A percentile compares a stretch with the other conserved stretches of the same genome.
phyloP scores from a whole-genome alignment of 768 basidiomycete species.

The Lactifluus subvellereus region DNA sequence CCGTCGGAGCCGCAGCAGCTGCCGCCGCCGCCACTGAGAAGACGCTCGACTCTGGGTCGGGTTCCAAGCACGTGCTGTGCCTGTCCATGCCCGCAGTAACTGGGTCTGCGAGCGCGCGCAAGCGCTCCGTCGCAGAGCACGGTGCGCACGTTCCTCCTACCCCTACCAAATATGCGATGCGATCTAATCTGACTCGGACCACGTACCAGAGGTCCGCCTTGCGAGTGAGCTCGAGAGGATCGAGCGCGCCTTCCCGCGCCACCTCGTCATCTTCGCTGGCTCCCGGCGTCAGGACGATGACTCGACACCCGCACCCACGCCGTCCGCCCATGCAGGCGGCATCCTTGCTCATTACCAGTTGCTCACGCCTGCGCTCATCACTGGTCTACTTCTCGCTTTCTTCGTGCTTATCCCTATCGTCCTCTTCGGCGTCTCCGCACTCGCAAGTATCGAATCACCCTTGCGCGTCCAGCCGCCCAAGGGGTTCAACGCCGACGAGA shows the following conservation, averaged over 20 bases:
- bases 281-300: conserved; percentile 40
- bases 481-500: conserved; percentile 62
- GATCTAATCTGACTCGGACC: conserved; percentile 1
- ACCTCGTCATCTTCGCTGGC: conserved; percentile 64
- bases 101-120: conserved; percentile 40
- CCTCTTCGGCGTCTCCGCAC: conserved; percentile 55
- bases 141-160: conserved; percentile 37
- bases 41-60: conserved; percentile 33
- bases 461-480: conserved; percentile 57
- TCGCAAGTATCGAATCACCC: conserved; percentile 71
- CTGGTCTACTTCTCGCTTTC: conserved; percentile 53
- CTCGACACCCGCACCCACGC: conserved; percentile 26
- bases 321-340: conserved; percentile 44
- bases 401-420: conserved; percentile 65
- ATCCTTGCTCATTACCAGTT: conserved; percentile 72
- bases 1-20: conserved; percentile 15
- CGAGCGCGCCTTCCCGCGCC: conserved; percentile 45
- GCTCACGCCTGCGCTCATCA: conserved; percentile 70
- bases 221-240: conserved; percentile 45
- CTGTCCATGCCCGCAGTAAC: conserved; percentile 48
- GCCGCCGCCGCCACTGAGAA: conserved; percentile 28
- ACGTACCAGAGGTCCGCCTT: conserved; percentile 39
- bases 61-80: conserved; percentile 50
- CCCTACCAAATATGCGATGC: background rate
- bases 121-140: conserved; percentile 44